Base-by-base conservation (phyloP, 805 yeast genomes). In the Metschnikowia matae region DNA sequence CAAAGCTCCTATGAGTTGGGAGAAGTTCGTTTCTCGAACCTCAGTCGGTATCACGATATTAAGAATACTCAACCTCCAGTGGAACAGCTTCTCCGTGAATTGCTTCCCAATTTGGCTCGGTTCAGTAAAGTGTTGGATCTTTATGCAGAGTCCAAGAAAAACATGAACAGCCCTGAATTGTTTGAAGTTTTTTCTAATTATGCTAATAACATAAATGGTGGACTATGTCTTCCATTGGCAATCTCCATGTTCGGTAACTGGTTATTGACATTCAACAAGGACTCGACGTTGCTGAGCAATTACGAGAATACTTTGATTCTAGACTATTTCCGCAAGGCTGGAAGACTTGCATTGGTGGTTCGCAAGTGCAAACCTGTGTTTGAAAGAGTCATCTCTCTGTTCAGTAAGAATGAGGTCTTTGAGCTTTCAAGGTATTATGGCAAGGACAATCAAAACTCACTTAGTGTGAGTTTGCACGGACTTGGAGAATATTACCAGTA, bases 161-260 rank as follows among this genome's bases (percentile, higher is more conserved):
- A 57, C 36, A 48, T 54, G 41, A 43, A 48, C 35, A 50, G 56
- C 14, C 49, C 54, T 11, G 56, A 61, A 36, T 52, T 62, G 4
- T 62, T 57, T 33, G 59, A 61, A 32, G 40, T 47, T 3, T 60
- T 62, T 32, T 56, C 58, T 29, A 21, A 29, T 6, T 57, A 49
- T 37, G 60, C 62, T 15, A 48, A 53, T 36, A 48, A 44, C 26
- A n/a, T 46, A 8, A 54, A 45, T 17, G 58, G 62, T 1, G 46
- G 40, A 15, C 47, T 60, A 17, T 55, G 57, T 33, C 48, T 62
- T 15, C 64, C 66, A 15, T 48, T 62, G 17, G 64, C 66, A 13
- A 55, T 58, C n/a, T 51, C 64, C 15, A 61, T 62, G 64, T 62
- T 62, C 44, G 66, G 64, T 17, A 59, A 56, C 32, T 62, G 62